Evolutionary conservation across 345 rosid genomes (phyloP), one percentile per base, ranked within the genome.

Genomic region (Ceriops tagal): DNA sequence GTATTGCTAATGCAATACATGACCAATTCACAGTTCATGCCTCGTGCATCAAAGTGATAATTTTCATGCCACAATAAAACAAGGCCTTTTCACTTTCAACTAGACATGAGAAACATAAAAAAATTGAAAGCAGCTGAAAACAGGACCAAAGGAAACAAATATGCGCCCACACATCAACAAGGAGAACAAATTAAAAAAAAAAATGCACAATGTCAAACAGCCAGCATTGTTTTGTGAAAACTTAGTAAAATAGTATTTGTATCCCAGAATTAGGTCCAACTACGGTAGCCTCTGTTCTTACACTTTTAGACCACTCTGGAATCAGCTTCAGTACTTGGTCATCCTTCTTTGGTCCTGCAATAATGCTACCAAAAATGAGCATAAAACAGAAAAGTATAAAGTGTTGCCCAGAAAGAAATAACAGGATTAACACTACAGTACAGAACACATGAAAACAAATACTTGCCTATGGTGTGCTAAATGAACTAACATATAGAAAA

Each of bases 241-340:
- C 34, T 31, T 18, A 4, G 65, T 19, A 26, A 46, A 64, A 20
- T 30, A 55, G 51, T 22, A 24, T 46, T 19, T 27, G 30, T 6
- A 68, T 53, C 46, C 13, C 34, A 30, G 34, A 72, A 32, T 43
- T 22, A 37, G 24, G 61, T 24, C 37, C 24, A 37, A 58, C n/a
- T 34, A 34, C 65, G 32, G 13, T 26, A 57, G 58, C 16, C 8
- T 43, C 16, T 35, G 53, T 71, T 82, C 98, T 89, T 89, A 93
- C 98, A 76, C 72, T 86, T 82, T 75, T 79, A 69, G 84, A 86
- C 98, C 98, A 93, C 78, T 89, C 89, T 67, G 88, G 82, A 32
- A 85, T 88, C 82, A 93, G 72, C 75, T 66, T 83, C 68, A 89
- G 80, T 74, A 89, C 86, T 74, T 64, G 79, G 76, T 88, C 93